These are phyloP conservation scores for Tribonema minus DNA, from an alignment of 108 stramenopile genomes.

Conservation along the genomic window DNA sequence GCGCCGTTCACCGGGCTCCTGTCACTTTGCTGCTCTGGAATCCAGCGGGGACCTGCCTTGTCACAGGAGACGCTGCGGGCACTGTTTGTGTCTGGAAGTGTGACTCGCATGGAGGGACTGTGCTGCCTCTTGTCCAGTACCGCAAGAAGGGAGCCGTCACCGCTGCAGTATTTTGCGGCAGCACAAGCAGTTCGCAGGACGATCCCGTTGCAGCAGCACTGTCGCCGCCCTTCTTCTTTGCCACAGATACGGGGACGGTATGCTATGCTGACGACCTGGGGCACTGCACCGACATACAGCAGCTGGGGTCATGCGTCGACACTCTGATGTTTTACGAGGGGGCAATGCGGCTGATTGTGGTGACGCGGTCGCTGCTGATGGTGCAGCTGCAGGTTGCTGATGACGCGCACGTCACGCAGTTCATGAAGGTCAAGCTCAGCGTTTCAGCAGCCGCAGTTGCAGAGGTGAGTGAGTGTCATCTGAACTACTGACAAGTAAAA, in stretches of 20 bases:
- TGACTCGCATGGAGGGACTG: constrained; percentile 20
- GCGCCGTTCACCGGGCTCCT: constrained; percentile 36
- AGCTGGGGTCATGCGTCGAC: constrained; percentile 38
- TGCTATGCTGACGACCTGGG: constrained; percentile 59
- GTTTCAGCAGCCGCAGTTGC: constrained; percentile 17
- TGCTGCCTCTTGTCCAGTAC: constrained; percentile 36
- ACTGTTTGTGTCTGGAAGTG: constrained; percentile 52
- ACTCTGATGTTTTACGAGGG: constrained; percentile 51
- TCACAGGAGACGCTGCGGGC: constrained; percentile 48
- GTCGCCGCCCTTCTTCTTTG: constrained; percentile 55
- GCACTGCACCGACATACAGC: constrained; percentile 53
- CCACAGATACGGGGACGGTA: constrained; percentile 45
- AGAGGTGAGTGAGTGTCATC: no score
- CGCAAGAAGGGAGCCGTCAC: constrained; percentile 34
- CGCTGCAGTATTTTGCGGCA: constrained; percentile 38
- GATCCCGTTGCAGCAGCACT: background rate
- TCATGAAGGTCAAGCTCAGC: constrained; percentile 57
- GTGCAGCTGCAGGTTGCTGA: constrained; percentile 47
- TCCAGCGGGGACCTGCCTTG: constrained; percentile 41
- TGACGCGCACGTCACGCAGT: constrained; percentile 44
- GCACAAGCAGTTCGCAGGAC: constrained; percentile 10
- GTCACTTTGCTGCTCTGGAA: constrained; percentile 52
- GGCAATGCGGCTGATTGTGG: constrained; percentile 33
- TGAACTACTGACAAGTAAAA: no score
- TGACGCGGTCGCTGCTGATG: constrained; percentile 50